Percentiles rank a stretch among this genome's conserved stretches.
These are phyloP conservation scores for Lotus japonicus DNA, from an alignment of 306 rosid genomes.

Conservation along the genomic window DNA sequence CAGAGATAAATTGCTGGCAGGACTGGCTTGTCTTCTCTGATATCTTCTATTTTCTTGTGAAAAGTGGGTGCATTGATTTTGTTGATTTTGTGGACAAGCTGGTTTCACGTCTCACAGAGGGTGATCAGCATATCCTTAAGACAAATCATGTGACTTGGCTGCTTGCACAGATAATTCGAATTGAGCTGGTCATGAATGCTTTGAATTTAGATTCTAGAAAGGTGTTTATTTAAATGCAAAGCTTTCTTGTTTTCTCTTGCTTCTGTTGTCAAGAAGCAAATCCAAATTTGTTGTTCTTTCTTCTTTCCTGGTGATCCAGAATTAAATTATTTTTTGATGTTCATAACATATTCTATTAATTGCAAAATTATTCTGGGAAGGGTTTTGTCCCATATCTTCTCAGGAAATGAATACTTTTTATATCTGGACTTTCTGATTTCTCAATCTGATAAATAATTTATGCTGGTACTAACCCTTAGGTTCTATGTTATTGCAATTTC, in stretches of 20 bases:
- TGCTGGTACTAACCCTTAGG: slow-evolving; percentile 13
- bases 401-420: slow-evolving; percentile 14
- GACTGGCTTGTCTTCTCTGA: slow-evolving; percentile 97
- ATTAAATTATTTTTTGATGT: not conserved
- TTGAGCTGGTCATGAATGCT: slow-evolving; percentile 90
- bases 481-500: slow-evolving; percentile 10
- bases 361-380: not conserved
- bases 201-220: slow-evolving; percentile 87
- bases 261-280: not conserved
- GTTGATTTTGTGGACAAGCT: slow-evolving; percentile 95
- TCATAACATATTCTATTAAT: not conserved
- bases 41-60: slow-evolving; percentile 76
- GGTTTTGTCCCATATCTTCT: not conserved
- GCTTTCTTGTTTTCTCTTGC: slow-evolving; percentile 4
- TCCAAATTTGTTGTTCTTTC: slow-evolving; percentile 14
- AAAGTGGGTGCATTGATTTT: slow-evolving; percentile 94
- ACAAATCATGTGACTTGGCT: slow-evolving; percentile 98
- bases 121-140: slow-evolving; percentile 69
- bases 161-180: slow-evolving; percentile 83
- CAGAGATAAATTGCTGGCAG: slow-evolving; percentile 99
- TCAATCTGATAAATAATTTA: not conserved
- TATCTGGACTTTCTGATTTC: slow-evolving; percentile 16
- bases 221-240: slow-evolving; percentile 44
- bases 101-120: slow-evolving; percentile 75
- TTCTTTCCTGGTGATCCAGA: slow-evolving; percentile 1